Conservation (phyloP, 2,329 filamentous ascomycete genomes). For the Cercospora zeina region DNA sequence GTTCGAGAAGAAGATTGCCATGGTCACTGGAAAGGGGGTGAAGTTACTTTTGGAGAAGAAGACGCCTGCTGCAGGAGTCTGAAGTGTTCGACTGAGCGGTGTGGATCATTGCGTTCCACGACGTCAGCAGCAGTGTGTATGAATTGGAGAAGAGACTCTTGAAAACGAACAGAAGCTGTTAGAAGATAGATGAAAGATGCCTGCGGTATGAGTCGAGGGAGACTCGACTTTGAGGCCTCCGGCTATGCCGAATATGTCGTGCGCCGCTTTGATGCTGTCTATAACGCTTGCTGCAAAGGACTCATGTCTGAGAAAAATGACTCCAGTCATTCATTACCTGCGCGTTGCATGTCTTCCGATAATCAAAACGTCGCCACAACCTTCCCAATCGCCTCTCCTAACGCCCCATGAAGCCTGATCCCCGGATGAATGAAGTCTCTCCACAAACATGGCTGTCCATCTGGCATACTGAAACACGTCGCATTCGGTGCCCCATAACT, state of each 20-base stretch:
- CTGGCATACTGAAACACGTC: slow-evolving; percentile 18
- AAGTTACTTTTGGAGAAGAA: slow-evolving; percentile 13
- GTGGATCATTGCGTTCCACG: background rate
- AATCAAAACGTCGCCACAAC: background rate
- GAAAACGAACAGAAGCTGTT: background rate
- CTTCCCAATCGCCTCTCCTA: slow-evolving; percentile 6
- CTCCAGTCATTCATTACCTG: background rate
- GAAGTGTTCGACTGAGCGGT: background rate
- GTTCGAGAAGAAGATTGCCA: slow-evolving; percentile 19
- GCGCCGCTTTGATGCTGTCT: background rate
- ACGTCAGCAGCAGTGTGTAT: background rate
- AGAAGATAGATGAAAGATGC: too few species aligned
- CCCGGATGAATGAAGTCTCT: slow-evolving; percentile 22
- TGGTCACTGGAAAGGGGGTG: slow-evolving; percentile 14
- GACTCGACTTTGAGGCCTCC: background rate
- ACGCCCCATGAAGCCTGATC: slow-evolving; percentile 13
- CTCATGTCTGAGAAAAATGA: background rate
- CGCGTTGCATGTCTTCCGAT: background rate
- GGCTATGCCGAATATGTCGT: background rate
- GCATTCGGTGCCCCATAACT: slow-evolving; percentile 20
- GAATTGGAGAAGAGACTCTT: background rate
- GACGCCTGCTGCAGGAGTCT: background rate
- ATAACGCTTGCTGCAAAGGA: background rate
- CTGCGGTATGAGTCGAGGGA: background rate
- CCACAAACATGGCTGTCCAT: slow-evolving; percentile 23